These are phyloP conservation scores for Nicotiana tabacum DNA, from an alignment of 257 asterid genomes.

Conservation along the genomic window DNA sequence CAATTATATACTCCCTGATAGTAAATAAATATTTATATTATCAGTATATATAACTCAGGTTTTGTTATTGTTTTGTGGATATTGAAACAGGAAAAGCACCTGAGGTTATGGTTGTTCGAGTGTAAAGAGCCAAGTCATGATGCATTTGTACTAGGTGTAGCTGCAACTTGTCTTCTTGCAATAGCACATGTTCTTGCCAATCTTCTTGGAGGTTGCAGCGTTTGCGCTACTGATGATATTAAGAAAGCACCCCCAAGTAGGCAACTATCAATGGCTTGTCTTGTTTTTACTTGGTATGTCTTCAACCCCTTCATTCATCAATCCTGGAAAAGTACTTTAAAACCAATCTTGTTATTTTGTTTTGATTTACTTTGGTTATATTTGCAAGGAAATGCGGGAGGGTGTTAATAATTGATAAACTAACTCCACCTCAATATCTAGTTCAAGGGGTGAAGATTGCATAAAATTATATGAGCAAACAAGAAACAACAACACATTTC, in stretches of 20 bases:
- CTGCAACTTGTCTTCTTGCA: constrained; percentile 56
- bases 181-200: constrained; percentile 64
- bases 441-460: too few relatives aligned
- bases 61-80: background rate
- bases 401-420: too few relatives aligned
- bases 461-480: too few relatives aligned
- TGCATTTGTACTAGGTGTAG: constrained; percentile 65
- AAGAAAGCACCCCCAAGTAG: constrained; percentile 53
- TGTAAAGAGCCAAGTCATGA: constrained; percentile 87
- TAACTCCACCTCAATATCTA: too few relatives aligned
- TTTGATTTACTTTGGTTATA: too few relatives aligned
- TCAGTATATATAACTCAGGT: background rate
- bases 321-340: too few relatives aligned
- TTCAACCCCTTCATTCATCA: background rate
- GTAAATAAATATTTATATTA: too few relatives aligned
- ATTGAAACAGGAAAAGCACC: constrained; percentile 53
- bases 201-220: constrained; percentile 60
- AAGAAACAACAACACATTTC: too few relatives aligned
- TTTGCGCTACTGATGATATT: constrained; percentile 34
- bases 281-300: constrained; percentile 56
- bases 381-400: too few relatives aligned
- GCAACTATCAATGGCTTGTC: constrained; percentile 51
- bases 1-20: too few relatives aligned
- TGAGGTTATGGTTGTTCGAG: constrained; percentile 73
- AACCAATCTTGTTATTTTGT: too few relatives aligned